phyloP scores from a whole-genome alignment of 768 basidiomycete species.

The Mycena haematopus region DNA sequence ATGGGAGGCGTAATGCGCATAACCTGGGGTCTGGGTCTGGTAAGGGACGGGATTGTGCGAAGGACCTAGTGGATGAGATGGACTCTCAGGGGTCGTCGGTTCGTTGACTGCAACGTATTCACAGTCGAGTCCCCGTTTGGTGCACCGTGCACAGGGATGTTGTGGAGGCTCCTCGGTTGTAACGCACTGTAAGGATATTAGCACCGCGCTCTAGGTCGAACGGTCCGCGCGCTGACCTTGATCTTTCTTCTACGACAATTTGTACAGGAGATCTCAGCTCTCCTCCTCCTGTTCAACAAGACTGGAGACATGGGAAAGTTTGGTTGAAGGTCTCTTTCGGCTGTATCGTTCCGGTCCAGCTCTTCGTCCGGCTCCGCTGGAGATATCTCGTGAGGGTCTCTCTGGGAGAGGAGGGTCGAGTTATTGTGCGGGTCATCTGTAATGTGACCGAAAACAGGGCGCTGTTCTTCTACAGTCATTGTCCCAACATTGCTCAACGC shows the following conservation, averaged over 20 bases:
- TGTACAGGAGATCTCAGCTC: no score
- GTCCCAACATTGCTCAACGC: neutral
- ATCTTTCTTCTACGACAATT: conserved; percentile 49
- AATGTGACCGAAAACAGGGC: neutral
- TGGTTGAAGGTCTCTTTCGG: no score
- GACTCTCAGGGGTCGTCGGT: conserved; percentile 17
- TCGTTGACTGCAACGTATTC: conserved; percentile 50
- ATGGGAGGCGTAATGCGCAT: neutral
- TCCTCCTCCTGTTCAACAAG: no score
- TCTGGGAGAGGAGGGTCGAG: no score
- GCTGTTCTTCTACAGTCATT: neutral
- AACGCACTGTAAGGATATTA: conserved; percentile 36
- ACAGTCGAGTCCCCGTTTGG: conserved; percentile 44
- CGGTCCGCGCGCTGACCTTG: conserved; percentile 45
- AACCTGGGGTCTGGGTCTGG: neutral
- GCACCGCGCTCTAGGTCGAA: conserved; percentile 1
- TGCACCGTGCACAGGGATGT: conserved; percentile 48
- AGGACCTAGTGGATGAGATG: neutral
- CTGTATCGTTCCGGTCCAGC: no score
- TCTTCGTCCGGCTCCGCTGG: no score
- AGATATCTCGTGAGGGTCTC: no score
- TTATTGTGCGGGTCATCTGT: no score
- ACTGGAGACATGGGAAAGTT: no score
- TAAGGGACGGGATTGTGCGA: neutral
- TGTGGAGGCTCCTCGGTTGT: conserved; percentile 35